These are phyloP conservation scores for Amylostereum chailletii DNA, from an alignment of 1,284 basidiomycete species.

Conservation along the genomic window DNA sequence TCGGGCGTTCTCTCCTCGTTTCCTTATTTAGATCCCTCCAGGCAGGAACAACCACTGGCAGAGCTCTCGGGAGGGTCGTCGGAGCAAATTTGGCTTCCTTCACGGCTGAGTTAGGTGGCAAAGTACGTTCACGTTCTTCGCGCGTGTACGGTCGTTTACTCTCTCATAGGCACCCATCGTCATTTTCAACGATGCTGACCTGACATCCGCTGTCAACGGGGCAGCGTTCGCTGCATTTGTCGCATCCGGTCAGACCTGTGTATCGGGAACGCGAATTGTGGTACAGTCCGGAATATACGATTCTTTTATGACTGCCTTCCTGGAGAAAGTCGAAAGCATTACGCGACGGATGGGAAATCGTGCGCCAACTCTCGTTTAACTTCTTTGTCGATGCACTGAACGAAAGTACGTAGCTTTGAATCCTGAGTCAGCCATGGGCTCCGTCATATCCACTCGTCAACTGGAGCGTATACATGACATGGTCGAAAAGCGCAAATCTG, in stretches of 20 bases:
- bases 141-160: neutral
- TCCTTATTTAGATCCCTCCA: constrained; percentile 17
- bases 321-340: constrained; percentile 57
- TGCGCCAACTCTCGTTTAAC: constrained; percentile 19
- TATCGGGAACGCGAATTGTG: constrained; percentile 69
- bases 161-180: constrained; percentile 59
- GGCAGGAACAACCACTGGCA: constrained; percentile 74
- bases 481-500: constrained; percentile 36
- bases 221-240: constrained; percentile 76
- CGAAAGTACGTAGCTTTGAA: constrained; percentile 45
- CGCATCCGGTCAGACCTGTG: constrained; percentile 80
- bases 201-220: constrained; percentile 65
- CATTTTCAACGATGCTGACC: constrained; percentile 68
- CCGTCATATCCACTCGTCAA: constrained; percentile 60
- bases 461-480: constrained; percentile 55
- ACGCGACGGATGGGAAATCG: constrained; percentile 66
- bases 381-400: neutral
- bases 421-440: constrained; percentile 64
- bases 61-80: constrained; percentile 59
- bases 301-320: constrained; percentile 51
- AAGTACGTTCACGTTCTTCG: constrained; percentile 32
- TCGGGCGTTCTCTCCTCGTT: neutral
- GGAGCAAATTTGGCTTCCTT: constrained; percentile 64
- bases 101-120: constrained; percentile 78
- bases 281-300: constrained; percentile 64